Conservation (phyloP, 2,329 filamentous ascomycete species). For the Paecilomyces formosus region DNA sequence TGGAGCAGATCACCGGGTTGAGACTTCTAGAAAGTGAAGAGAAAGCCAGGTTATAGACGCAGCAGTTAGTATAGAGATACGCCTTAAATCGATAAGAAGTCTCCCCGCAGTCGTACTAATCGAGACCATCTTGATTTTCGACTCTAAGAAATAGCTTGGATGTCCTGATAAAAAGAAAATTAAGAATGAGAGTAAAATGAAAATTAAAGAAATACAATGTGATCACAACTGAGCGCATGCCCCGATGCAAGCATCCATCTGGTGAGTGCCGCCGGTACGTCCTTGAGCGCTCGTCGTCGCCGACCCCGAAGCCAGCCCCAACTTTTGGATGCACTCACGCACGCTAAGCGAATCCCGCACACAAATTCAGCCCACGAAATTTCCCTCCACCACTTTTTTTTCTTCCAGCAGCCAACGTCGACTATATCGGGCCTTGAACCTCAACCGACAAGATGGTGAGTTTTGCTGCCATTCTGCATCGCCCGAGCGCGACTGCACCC, state of each 20-base stretch:
- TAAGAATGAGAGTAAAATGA: no score
- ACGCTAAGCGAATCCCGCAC: slow-evolving; percentile 36
- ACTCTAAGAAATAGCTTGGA: not conserved
- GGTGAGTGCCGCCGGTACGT: no score
- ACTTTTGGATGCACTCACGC: slow-evolving; percentile 24
- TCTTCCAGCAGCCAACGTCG: slow-evolving; percentile 25
- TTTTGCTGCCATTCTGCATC: slow-evolving; percentile 19
- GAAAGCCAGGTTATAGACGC: slow-evolving; percentile 25
- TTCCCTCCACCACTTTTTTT: slow-evolving; percentile 17
- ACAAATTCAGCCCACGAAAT: slow-evolving; percentile 32
- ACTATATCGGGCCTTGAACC: slow-evolving; percentile 24
- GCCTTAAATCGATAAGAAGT: not conserved
- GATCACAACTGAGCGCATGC: not conserved
- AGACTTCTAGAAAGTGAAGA: slow-evolving; percentile 29
- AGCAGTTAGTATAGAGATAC: not conserved
- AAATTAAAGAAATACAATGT: not conserved
- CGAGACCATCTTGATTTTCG: not conserved
- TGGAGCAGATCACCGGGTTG: slow-evolving; percentile 70
- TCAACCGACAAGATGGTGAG: slow-evolving; percentile 40
- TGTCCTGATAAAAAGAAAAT: not conserved
- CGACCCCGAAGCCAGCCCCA: slow-evolving; percentile 22
- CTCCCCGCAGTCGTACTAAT: not conserved
- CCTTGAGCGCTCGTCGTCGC: slow-evolving; percentile 25
- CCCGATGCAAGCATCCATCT: not conserved
- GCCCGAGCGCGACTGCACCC: slow-evolving; percentile 14